phyloP scores from a whole-genome alignment of 306 rosid genomes.

The Sindora glabra region DNA sequence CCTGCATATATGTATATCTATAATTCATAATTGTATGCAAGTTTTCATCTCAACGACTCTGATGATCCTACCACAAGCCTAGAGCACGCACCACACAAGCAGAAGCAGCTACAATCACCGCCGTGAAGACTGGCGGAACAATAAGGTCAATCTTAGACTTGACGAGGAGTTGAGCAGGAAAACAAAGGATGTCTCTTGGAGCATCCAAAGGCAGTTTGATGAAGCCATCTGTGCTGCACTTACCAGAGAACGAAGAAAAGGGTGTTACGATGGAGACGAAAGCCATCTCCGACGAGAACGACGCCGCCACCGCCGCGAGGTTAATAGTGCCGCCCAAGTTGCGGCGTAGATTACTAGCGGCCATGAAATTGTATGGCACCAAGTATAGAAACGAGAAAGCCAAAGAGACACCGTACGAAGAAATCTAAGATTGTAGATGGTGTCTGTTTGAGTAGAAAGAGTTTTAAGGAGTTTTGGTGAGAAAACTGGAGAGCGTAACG shows the following conservation, averaged over 20 bases:
- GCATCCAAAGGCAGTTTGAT: conserved; percentile 64
- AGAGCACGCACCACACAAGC: conserved; percentile 46
- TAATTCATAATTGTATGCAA: neutral
- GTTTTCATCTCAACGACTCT: neutral
- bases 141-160: conserved; percentile 45
- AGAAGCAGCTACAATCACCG: conserved; percentile 48
- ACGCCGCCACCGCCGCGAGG: conserved; percentile 32
- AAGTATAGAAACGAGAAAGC: too few relatives aligned
- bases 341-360: conserved; percentile 15
- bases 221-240: conserved; percentile 10
- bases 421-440: too few relatives aligned
- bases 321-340: conserved; percentile 40
- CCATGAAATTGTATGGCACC: too few relatives aligned
- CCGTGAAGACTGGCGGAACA: conserved; percentile 66
- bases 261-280: conserved; percentile 39
- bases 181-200: conserved; percentile 60
- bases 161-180: conserved; percentile 40
- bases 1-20: neutral
- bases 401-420: too few relatives aligned
- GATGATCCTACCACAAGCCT: conserved; percentile 47
- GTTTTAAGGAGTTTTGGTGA: too few relatives aligned
- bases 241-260: conserved; percentile 31
- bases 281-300: conserved; percentile 42
- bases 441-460: too few relatives aligned
- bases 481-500: too few relatives aligned